Percentiles rank a stretch among this genome's conserved stretches.
Conservation (phyloP, 768 basidiomycete genomes). For the Pleurotus tuoliensis region DNA sequence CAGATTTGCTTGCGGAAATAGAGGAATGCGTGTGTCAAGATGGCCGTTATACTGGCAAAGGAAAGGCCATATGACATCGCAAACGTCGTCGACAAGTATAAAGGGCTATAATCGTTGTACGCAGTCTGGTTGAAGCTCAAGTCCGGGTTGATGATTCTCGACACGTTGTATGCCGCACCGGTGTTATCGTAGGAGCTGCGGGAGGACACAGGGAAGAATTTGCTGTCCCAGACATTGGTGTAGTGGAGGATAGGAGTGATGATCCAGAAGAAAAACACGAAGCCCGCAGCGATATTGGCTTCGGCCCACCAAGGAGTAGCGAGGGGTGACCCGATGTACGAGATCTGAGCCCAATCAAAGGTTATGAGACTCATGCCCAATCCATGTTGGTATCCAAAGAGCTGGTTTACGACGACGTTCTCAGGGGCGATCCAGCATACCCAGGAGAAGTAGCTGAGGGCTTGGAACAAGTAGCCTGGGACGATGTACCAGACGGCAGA, state of each 20-base stretch:
- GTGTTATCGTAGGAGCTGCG: conserved; percentile 64
- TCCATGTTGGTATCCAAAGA: conserved; percentile 46
- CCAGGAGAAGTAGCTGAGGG: conserved; percentile 56
- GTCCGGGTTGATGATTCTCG: conserved; percentile 47
- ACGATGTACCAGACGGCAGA: conserved; percentile 55
- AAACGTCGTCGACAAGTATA: conserved; percentile 71
- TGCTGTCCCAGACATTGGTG: conserved; percentile 57
- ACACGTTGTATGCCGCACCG: conserved; percentile 53
- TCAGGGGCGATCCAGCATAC: conserved; percentile 52
- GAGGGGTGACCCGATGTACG: conserved; percentile 59
- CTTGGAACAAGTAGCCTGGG: conserved; percentile 43
- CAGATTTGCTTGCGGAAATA: conserved; percentile 79
- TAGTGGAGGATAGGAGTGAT: conserved; percentile 49
- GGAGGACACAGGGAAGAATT: conserved; percentile 61
- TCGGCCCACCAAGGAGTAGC: conserved; percentile 66
- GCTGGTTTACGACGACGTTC: conserved; percentile 39
- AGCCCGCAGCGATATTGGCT: conserved; percentile 60
- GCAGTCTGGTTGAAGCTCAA: conserved; percentile 49
- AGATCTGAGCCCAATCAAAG: conserved; percentile 59
- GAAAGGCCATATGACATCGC: conserved; percentile 69
- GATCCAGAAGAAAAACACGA: conserved; percentile 70
- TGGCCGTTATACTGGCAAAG: conserved; percentile 31
- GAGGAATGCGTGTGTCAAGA: conserved; percentile 63
- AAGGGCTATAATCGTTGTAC: conserved; percentile 53
- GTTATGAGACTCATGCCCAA: conserved; percentile 46